Base-by-base conservation (phyloP, 2,329 filamentous ascomycete species). In the Aspergillus sp. region DNA sequence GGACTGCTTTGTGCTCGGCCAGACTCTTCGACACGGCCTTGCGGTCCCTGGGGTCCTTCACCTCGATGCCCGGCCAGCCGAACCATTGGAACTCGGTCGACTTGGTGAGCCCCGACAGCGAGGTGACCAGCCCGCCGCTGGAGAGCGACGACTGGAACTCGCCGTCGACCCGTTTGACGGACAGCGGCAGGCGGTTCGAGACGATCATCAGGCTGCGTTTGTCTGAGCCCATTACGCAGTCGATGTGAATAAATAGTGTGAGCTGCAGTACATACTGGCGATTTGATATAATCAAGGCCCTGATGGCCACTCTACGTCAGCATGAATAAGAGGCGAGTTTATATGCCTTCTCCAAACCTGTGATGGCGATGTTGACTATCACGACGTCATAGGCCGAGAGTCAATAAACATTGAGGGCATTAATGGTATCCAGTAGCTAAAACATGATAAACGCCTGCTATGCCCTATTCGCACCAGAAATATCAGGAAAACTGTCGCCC, bases 71-170 rank as follows among this genome's bases (percentile, higher is more conserved):
- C 0, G 89, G 86, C 89, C 89, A 95, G 41, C 88, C 89, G 61
- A 94, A 95, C 88, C 89, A 95, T 54, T 85, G 82, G 60, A 94
- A 94, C 47, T 78, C 82, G 13, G 85, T 93, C 4, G 83, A 81
- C 62, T 94, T 94, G 50, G 82, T 80, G 31, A 95, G 66, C 15
- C 88, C 88, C 35, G 84, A 89, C 33, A 95, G 69, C 14, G 88
- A 86, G 16, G 84, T 93, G 49, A 95, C 88, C 14, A 95, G 74
- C 8, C 88, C 88, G 35, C 88, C 88, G 8, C 88, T 94, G 27
- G 86, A 94, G 74, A 93, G 84, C 51, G 78, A 82, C 58, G 93
- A 89, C 48, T 76, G 71, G 63, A 89, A 95, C 48, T 76, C 75
- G 46, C 83, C 85, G 34, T 91, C 82, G 31, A 77, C 75, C 43